Conservation (phyloP, 176 grass and related monocot genomes). For the Zizania latifolia region DNA sequence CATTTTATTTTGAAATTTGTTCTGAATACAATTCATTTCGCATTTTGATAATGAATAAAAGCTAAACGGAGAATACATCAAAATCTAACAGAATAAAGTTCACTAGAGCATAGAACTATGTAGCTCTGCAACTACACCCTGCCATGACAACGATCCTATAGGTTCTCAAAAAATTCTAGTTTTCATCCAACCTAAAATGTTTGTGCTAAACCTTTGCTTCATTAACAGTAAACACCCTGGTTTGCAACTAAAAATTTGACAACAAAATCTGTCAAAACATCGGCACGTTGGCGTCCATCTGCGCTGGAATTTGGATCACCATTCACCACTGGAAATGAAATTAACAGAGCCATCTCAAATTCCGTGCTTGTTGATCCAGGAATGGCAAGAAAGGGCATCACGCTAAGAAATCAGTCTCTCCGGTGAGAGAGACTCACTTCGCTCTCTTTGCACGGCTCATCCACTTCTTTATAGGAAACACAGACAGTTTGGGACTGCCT, state of each 20-base stretch:
- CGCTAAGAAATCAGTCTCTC: neutral
- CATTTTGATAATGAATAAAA: neutral
- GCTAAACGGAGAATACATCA: neutral
- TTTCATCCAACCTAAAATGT: neutral
- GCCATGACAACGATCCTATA: neutral
- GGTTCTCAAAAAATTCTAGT: neutral
- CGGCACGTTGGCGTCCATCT: too few species aligned
- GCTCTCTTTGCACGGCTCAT: constrained; percentile 57
- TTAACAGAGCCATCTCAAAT: neutral
- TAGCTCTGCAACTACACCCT: neutral
- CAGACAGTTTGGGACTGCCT: constrained; percentile 44
- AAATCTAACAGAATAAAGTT: neutral
- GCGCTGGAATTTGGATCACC: neutral
- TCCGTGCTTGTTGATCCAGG: neutral
- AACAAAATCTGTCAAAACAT: neutral
- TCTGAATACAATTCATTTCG: neutral
- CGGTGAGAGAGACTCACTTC: constrained; percentile 27
- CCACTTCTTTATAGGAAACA: constrained; percentile 83
- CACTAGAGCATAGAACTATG: neutral
- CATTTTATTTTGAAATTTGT: neutral
- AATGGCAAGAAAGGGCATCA: neutral
- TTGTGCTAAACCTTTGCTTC: neutral
- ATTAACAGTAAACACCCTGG: neutral
- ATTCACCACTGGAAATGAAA: neutral
- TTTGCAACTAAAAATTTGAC: neutral